Evolutionary conservation across 495 filamentous ascomycete genomes (phyloP).

Genomic region (Durotheca rogersii): DNA sequence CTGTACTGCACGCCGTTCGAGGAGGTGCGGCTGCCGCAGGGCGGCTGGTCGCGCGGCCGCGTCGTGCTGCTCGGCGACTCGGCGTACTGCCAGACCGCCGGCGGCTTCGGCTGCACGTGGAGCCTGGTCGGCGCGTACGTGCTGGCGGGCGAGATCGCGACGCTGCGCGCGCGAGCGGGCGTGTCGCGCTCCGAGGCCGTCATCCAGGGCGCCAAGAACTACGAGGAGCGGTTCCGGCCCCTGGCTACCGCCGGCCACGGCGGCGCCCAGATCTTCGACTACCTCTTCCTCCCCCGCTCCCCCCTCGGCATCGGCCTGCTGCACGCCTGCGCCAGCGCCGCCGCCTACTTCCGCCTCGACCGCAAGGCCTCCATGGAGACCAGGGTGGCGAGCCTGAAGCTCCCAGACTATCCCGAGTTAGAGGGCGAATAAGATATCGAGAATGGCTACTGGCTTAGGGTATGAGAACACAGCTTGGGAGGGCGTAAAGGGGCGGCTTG

Average conservation of each 20-base stretch:
- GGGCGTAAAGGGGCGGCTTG: too few relatives aligned
- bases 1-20: constrained; percentile 29
- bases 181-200: too few relatives aligned
- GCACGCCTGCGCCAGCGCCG: constrained; percentile 33
- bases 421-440: too few relatives aligned
- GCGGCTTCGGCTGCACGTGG: constrained; percentile 49
- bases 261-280: constrained; percentile 12
- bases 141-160: constrained; percentile 53
- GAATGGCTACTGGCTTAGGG: too few relatives aligned
- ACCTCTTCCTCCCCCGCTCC: constrained; percentile 30
- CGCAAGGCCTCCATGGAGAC: constrained; percentile 23
- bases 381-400: constrained; percentile 37
- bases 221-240: constrained; percentile 42
- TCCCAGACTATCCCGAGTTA: constrained; percentile 46
- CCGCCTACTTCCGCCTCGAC: constrained; percentile 34
- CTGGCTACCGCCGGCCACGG: constrained; percentile 43
- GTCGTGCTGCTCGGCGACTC: constrained; percentile 54
- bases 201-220: constrained; percentile 34
- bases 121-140: constrained; percentile 52
- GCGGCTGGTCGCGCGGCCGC: constrained; percentile 45
- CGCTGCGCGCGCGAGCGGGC: too few relatives aligned
- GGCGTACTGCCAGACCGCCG: constrained; percentile 48
- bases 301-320: constrained; percentile 33
- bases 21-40: constrained; percentile 40
- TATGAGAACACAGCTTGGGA: too few relatives aligned